Base-by-base conservation (phyloP, 805 yeast genomes). In the Allodekkera sacchari region DNA sequence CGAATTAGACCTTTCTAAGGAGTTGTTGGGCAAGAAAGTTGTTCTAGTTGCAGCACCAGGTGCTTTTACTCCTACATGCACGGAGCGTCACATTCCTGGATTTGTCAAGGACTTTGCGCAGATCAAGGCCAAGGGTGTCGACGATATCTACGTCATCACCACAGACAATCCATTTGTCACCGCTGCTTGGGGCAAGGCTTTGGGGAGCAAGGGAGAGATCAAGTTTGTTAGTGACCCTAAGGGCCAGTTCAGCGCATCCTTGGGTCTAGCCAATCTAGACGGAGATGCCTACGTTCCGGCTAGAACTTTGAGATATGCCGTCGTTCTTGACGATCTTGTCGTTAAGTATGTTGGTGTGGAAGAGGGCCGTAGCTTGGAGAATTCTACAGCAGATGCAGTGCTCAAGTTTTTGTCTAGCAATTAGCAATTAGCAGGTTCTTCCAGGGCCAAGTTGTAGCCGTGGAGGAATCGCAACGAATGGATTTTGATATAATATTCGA, bases 231-330 rank as follows among this genome's bases (percentile, higher is more conserved):
- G 76, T 41, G 94, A 83, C 55, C 75, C 83, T 25, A 66, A 66
- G 37, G 76, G 77, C 33, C 56, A 57, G 22, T 74, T 82, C 54
- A 69, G 83, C 38, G 59, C 61, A 46, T 50, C 70, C 21, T 57
- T 78, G 35, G 94, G 88, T 29, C 70, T 72, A 39, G 59, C 66
- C 27, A 52, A 66, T 32, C 76, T 75, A 43, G 63, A 69, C 34
- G 68, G 71, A 31, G 65, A 66, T 15, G 61, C 52, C 33, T 83
- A 74, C 18, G 55, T 73, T 41, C 76, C 78, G 16, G 51, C 59
- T 36, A 70, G 88, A 61, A 71, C 83, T 13, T 20, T 32, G 18
- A 73, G 95, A 60, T 83, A 75, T 59, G 85, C 89, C 27, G 61
- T 79, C 36, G 63, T 85, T 39, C 75, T 82, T 32, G 76, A 74